A percentile compares a stretch with the other conserved stretches of the same genome.
These are phyloP conservation scores for Metarhizium guizhouense DNA, from an alignment of 2,329 filamentous ascomycete genomes.

Conservation along the genomic window DNA sequence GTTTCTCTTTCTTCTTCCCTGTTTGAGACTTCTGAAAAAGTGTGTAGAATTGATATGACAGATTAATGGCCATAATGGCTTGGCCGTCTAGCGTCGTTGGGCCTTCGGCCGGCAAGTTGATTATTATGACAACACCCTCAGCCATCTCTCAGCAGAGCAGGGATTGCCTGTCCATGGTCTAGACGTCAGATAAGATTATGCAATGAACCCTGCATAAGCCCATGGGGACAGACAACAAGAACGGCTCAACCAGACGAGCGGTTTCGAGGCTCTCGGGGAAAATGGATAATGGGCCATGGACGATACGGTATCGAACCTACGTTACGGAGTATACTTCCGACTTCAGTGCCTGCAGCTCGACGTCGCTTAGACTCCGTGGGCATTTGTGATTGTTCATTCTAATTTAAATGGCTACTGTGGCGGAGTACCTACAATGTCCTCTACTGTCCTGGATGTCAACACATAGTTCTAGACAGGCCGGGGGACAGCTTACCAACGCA, in stretches of 20 bases:
- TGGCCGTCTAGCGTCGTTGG: background rate
- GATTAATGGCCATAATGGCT: background rate
- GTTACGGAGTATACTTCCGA: too few species aligned
- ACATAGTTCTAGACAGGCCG: background rate
- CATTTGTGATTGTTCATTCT: too few species aligned
- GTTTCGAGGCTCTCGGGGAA: background rate
- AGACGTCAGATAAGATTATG: background rate
- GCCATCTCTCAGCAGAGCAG: background rate
- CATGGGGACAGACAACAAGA: background rate
- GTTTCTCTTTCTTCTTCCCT: background rate
- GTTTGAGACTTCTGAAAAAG: background rate
- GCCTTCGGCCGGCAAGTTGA: background rate
- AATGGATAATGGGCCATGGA: background rate
- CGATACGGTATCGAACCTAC: background rate
- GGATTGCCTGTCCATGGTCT: background rate
- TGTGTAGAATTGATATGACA: background rate
- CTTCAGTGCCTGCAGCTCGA: too few species aligned
- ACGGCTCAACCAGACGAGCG: background rate
- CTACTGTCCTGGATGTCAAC: too few species aligned
- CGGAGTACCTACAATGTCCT: too few species aligned
- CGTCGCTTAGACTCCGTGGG: too few species aligned
- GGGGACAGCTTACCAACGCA: background rate
- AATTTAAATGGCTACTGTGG: too few species aligned
- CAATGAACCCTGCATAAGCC: background rate
- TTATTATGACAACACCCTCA: background rate